Percentiles rank a stretch among this genome's conserved stretches.
These are phyloP conservation scores for Cladophialophora yegresii DNA, from an alignment of 2,329 filamentous ascomycete species.

Conservation along the genomic window DNA sequence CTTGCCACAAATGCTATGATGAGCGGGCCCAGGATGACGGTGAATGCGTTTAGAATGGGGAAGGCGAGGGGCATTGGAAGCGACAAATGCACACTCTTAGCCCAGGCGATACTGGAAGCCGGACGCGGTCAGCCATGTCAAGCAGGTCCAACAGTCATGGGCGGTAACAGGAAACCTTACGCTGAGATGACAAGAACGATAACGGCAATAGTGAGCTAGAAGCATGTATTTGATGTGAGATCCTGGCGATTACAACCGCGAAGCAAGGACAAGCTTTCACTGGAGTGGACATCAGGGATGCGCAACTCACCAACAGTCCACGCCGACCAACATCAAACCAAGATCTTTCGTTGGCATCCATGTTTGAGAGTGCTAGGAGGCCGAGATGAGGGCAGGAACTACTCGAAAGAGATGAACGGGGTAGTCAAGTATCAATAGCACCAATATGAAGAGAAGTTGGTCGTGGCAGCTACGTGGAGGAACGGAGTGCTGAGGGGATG, in stretches of 20 bases:
- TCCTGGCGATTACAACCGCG: not conserved
- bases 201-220: not conserved
- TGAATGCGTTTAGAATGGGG: constrained; percentile 12
- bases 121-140: constrained; percentile 3
- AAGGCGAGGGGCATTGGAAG: constrained; percentile 19
- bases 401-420: not conserved
- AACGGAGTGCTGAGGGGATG: not conserved
- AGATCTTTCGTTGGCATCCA: not conserved
- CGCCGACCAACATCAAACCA: not conserved
- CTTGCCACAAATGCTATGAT: not conserved
- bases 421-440: not conserved
- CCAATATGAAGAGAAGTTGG: not conserved
- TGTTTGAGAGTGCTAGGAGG: not conserved
- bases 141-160: not conserved
- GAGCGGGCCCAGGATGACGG: constrained; percentile 3
- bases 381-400: not conserved
- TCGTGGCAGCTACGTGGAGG: not conserved
- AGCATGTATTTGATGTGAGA: not conserved
- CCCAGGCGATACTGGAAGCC: constrained; percentile 20
- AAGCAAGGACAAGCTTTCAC: not conserved
- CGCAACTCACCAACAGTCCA: not conserved
- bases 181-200: constrained; percentile 17
- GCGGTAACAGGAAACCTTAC: constrained; percentile 5
- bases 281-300: not conserved
- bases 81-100: constrained; percentile 2